A percentile compares a stretch with the other conserved stretches of the same genome.
phyloP scores from a whole-genome alignment of 2,329 filamentous ascomycete genomes.

The Cladophialophora bantiana region DNA sequence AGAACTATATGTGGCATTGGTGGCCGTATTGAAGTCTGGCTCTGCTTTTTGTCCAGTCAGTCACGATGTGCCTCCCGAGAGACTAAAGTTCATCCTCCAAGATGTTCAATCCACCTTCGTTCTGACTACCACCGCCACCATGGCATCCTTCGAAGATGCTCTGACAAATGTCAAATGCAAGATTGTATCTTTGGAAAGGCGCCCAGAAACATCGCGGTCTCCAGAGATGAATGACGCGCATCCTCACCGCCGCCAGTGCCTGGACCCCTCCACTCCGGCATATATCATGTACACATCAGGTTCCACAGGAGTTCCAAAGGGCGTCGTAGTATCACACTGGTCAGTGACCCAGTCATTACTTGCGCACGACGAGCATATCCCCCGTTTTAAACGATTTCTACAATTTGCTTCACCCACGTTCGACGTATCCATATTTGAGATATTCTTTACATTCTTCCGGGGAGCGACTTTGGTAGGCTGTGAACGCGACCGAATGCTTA shows the following conservation, averaged over 20 bases:
- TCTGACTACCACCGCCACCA: conserved; percentile 62
- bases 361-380: conserved; percentile 80
- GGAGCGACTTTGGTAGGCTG: conserved; percentile 76
- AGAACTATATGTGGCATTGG: conserved; percentile 76
- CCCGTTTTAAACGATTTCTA: conserved; percentile 77
- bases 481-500: conserved; percentile 72
- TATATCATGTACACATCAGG: conserved; percentile 96
- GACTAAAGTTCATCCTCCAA: conserved; percentile 79
- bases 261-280: conserved; percentile 59
- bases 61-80: conserved; percentile 76
- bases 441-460: conserved; percentile 84
- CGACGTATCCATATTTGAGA: conserved; percentile 93
- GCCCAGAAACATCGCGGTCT: conserved; percentile 4
- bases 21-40: conserved; percentile 81
- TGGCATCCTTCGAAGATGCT: conserved; percentile 38
- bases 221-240: background rate
- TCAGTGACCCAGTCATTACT: conserved; percentile 83
- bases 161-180: conserved; percentile 45
- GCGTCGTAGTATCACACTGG: conserved; percentile 79
- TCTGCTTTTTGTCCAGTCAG: conserved; percentile 86
- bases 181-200: conserved; percentile 46
- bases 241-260: conserved; percentile 36
- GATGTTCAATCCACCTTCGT: conserved; percentile 76
- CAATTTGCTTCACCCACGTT: conserved; percentile 94
- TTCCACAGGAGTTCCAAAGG: conserved; percentile 87